phyloP scores from a whole-genome alignment of 495 filamentous ascomycete genomes.

The Cercophora samala region DNA sequence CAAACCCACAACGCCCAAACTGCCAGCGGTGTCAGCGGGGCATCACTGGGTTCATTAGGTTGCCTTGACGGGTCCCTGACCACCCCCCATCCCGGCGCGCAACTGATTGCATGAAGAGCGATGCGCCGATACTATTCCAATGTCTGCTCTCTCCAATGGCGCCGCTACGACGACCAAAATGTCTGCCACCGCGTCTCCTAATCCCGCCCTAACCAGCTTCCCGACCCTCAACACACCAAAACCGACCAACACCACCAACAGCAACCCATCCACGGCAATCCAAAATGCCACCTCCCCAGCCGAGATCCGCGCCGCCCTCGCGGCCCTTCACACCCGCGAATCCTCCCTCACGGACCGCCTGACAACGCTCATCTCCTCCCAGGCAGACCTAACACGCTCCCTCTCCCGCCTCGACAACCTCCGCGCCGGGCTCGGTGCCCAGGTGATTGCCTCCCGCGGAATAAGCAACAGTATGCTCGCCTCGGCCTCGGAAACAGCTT shows the following conservation, averaged over 20 bases:
- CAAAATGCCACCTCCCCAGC: constrained; percentile 67
- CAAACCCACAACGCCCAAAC: constrained; percentile 5
- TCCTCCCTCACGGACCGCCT: constrained; percentile 68
- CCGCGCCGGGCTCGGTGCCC: constrained; percentile 81
- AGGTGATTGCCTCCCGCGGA: constrained; percentile 75
- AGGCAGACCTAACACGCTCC: constrained; percentile 78
- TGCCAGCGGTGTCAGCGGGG: constrained; percentile 3
- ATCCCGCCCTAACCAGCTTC: constrained; percentile 10
- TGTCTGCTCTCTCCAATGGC: constrained; percentile 42
- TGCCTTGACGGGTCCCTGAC: not conserved
- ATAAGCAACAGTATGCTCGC: constrained; percentile 88
- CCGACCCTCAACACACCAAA: constrained; percentile 11
- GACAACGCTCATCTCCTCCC: constrained; percentile 69
- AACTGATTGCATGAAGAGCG: not conserved
- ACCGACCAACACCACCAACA: constrained; percentile 10
- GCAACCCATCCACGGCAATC: constrained; percentile 43
- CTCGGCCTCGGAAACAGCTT: constrained; percentile 78
- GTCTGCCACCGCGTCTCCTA: constrained; percentile 27
- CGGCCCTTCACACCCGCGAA: constrained; percentile 72
- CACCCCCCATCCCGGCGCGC: not conserved
- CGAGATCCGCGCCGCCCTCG: constrained; percentile 74
- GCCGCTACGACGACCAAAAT: constrained; percentile 25
- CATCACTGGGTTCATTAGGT: not conserved
- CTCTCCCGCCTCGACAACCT: constrained; percentile 84
- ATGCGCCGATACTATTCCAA: constrained; percentile 18